Conservation (phyloP, 2,329 filamentous ascomycete genomes). For the Talaromyces sp. region DNA sequence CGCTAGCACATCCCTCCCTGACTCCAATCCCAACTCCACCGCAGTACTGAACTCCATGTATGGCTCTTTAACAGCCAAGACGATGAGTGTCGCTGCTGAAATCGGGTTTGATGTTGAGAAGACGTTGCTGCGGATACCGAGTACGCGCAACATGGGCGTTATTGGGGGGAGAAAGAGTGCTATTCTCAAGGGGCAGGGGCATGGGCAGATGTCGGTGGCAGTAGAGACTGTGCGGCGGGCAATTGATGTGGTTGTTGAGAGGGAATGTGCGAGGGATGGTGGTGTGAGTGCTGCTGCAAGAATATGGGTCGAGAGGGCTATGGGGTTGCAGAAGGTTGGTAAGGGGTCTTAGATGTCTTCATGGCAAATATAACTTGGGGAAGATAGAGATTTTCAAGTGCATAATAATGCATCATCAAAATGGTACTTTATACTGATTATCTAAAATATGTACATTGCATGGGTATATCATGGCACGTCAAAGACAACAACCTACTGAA, state of each 20-base stretch:
- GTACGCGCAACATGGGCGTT: constrained; percentile 80
- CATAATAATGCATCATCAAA: not conserved
- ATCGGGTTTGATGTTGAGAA: constrained; percentile 74
- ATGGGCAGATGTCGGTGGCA: constrained; percentile 44
- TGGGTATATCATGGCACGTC: not conserved
- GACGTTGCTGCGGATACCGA: constrained; percentile 86
- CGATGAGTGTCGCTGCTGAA: constrained; percentile 64
- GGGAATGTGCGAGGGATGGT: constrained; percentile 46
- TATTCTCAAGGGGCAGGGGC: not conserved
- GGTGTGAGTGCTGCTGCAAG: constrained; percentile 43
- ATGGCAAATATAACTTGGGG: not conserved
- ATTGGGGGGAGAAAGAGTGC: constrained; percentile 57
- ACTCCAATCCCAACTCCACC: constrained; percentile 16
- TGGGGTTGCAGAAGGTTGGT: constrained; percentile 36
- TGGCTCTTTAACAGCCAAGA: constrained; percentile 77
- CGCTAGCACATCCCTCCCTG: constrained; percentile 22
- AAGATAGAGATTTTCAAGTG: not conserved
- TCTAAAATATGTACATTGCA: not conserved
- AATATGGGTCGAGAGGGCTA: constrained; percentile 53
- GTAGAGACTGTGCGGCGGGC: constrained; percentile 55
- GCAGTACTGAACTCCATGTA: constrained; percentile 64
- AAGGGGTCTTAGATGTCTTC: not conserved
- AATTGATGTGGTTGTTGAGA: constrained; percentile 60
- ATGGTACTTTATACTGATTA: not conserved
- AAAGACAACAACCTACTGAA: not conserved